Conservation (phyloP, 23 red algal species). For the Agarophyton chilense region DNA sequence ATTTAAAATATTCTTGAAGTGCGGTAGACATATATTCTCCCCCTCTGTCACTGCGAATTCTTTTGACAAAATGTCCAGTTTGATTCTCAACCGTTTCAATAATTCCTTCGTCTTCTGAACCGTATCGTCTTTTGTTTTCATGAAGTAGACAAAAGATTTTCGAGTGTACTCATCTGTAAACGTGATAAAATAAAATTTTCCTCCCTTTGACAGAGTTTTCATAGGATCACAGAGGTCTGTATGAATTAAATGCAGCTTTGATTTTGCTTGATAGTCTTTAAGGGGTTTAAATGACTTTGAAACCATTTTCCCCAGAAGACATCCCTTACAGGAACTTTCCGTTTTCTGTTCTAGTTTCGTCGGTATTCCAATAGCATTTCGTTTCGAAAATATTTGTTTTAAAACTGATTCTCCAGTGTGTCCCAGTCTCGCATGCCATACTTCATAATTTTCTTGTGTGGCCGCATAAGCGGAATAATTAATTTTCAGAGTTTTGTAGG, state of each 20-base stretch:
- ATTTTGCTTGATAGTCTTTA: background rate
- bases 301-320: background rate
- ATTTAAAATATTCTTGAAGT: conserved; percentile 3
- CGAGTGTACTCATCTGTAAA: conserved; percentile 20
- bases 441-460: background rate
- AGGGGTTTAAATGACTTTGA: background rate
- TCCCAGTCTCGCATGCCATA: background rate
- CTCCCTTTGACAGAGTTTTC: background rate
- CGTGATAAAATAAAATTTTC: conserved; percentile 27
- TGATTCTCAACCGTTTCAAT: conserved; percentile 12
- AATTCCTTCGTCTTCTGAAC: background rate
- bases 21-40: conserved; percentile 27
- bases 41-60: background rate
- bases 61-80: background rate
- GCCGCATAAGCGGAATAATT: background rate
- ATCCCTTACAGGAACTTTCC: background rate
- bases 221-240: background rate
- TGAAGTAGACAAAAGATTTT: background rate
- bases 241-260: conserved; percentile 6
- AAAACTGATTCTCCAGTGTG: background rate
- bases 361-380: background rate
- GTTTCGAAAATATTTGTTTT: background rate
- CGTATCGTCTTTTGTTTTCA: conserved; percentile 4
- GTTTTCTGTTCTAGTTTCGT: background rate
- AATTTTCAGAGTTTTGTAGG: background rate